Conservation (phyloP, 495 filamentous ascomycete species). For the Hypoxylon perforatum region DNA sequence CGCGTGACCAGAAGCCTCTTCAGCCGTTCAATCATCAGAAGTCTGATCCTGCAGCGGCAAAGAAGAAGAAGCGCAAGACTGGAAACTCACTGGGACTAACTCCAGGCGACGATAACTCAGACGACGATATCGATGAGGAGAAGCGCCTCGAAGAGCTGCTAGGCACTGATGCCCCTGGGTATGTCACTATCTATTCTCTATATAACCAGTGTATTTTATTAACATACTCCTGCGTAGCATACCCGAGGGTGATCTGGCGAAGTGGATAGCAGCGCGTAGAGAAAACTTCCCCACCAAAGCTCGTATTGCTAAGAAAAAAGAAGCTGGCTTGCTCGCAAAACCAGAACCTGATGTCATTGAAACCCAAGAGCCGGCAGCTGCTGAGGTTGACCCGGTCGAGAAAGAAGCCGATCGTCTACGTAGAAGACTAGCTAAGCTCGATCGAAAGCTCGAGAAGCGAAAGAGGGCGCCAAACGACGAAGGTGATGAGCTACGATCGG, state of each 20-base stretch:
- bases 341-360: slow-evolving; percentile 39
- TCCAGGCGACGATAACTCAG: slow-evolving; percentile 75
- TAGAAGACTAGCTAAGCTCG: slow-evolving; percentile 61
- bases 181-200: slow-evolving; percentile 28
- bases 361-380: slow-evolving; percentile 25
- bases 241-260: slow-evolving; percentile 69
- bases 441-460: slow-evolving; percentile 64
- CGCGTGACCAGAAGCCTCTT: slow-evolving; percentile 49
- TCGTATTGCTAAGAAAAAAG: slow-evolving; percentile 64
- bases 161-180: slow-evolving; percentile 60
- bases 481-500: slow-evolving; percentile 64
- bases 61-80: slow-evolving; percentile 83
- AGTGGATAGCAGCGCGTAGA: slow-evolving; percentile 84
- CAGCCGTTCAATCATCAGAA: slow-evolving; percentile 63
- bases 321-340: slow-evolving; percentile 32
- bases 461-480: slow-evolving; percentile 67
- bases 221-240: slow-evolving; percentile 56
- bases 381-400: slow-evolving; percentile 54
- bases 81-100: slow-evolving; percentile 84
- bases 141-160: slow-evolving; percentile 75
- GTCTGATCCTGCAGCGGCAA: slow-evolving; percentile 68
- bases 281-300: slow-evolving; percentile 81
- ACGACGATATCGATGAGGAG: slow-evolving; percentile 79
- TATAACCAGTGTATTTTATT: slow-evolving; percentile 24
- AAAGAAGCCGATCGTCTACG: slow-evolving; percentile 62